Base-by-base conservation (phyloP, 2,329 filamentous ascomycete genomes). In the Fusarium palustre region DNA sequence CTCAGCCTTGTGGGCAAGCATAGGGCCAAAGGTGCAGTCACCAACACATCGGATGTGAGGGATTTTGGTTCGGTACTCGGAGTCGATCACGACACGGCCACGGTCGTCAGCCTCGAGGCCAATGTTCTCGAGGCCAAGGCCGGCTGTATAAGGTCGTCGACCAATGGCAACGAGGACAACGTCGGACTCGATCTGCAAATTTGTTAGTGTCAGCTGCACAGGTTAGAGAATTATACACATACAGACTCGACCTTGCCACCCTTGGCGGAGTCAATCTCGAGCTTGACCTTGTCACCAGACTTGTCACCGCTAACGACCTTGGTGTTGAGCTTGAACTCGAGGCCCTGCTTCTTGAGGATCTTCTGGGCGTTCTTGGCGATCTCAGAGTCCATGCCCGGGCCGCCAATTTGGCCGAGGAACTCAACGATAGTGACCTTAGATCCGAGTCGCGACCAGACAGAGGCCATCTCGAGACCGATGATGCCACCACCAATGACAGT, bases 1-100 rank as follows among this genome's bases (percentile, higher is more conserved):
- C 84, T 99, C 96, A 53, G 96, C 96, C 88, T 99, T 99, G 88
- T 99, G 96, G 56, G 96, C 96, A 77, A 99, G 90, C 96, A 99
- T 99, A 77, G 94, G 94, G 12, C 96, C 96, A 80, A 99, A 99
- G 47, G 96, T 99, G 78, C 90, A 92, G 81, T 98, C 96, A 78
- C 96, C 96, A 73, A 98, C 92, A 76, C 95, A 96, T 76, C 96
- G 94, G 81, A 99, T 97, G 85, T 99, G 96, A 48, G 94, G 92
- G 73, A 96, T 85, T 86, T 97, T 98, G 78, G 96, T 99, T 83
- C 96, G 94, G 88, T 97, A 99, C 83, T 99, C 95, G 75, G 94
- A 94, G 86, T 99, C 96, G 79, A 99, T 97, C 76, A 99, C 92
- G 69, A 99, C 87, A 76, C 96, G 93, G 78, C 96, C 96, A 74